Base-by-base conservation (phyloP, 768 basidiomycete genomes). In the Mycena filopes region DNA sequence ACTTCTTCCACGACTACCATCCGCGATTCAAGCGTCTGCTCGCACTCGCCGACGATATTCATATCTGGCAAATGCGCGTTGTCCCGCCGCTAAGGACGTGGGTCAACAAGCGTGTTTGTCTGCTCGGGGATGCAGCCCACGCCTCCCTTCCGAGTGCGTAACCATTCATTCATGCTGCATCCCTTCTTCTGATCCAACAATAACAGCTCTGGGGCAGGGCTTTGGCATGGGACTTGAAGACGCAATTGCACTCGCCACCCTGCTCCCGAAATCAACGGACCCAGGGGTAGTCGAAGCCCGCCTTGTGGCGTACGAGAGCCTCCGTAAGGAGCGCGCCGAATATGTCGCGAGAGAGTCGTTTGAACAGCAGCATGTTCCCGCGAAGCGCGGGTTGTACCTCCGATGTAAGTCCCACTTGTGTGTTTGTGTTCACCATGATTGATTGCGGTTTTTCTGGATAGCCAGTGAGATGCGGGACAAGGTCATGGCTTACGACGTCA, bases 21-120 rank as follows among this genome's bases (percentile, higher is more conserved):
- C 66, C 66, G 1, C 33, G 56, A 10, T 67, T 67, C 38, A 25
- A 25, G 42, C 48, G 60, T 2, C 45, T 67, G 21, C 48, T 67
- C n/a, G 20, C 38, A 11, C 66, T 67, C 26, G 66, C 66, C 9
- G 45, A 67, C 3, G 40, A 61, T 18, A 25, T 67, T 1, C 66
- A 63, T n/a, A 23, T 67, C 38, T 67, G 66, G 66, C 66, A 67
- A 50, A 67, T 67, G 66, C 41, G 66, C 12, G 55, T 57, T 28
- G 60, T 63, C 1, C 66, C 66, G 0, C 60, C 56, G 23, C 60
- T 67, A 16, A 2, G 3, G 18, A 63, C 60, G 25, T 67, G 66
- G 66, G 50, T 67, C 6, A 56, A 61, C 50, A 45, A 25, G 23
- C 48, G 45, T 20, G 56, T 67, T 1, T 62, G 60, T 47, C 9